Evolutionary conservation across 2,329 filamentous ascomycete genomes (phyloP).

Genomic region (Calonectria pteridis): DNA sequence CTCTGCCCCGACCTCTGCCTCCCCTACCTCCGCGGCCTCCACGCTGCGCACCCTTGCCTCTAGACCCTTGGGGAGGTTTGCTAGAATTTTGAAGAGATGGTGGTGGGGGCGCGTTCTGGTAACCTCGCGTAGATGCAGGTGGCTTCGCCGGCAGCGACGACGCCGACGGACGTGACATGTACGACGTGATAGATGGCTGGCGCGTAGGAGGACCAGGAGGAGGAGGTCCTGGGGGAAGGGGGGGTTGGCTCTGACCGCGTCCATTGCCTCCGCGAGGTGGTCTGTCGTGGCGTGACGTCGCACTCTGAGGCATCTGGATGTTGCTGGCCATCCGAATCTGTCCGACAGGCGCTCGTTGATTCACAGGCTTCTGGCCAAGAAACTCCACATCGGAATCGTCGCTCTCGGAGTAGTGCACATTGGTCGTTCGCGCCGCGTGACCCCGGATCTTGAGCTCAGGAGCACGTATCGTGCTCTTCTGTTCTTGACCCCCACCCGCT

Average conservation of each 20-base stretch:
- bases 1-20: constrained; percentile 46
- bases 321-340: constrained; percentile 57
- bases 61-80: constrained; percentile 36
- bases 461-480: constrained; percentile 37
- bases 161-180: constrained; percentile 29
- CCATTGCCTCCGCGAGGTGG: constrained; percentile 30
- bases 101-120: constrained; percentile 47
- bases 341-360: constrained; percentile 47
- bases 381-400: constrained; percentile 62
- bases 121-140: constrained; percentile 41
- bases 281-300: constrained; percentile 25
- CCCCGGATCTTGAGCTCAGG: constrained; percentile 51
- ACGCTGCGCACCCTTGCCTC: constrained; percentile 35
- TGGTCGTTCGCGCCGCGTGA: constrained; percentile 51
- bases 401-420: constrained; percentile 60
- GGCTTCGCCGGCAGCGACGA: constrained; percentile 49
- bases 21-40: constrained; percentile 45
- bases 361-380: constrained; percentile 50
- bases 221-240: constrained; percentile 55
- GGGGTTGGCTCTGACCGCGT: constrained; percentile 44
- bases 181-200: constrained; percentile 36
- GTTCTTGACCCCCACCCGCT: constrained; percentile 37
- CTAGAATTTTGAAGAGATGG: constrained; percentile 31
- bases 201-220: constrained; percentile 45
- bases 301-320: constrained; percentile 51